Percentiles rank a stretch among this genome's conserved stretches.
Evolutionary conservation across 495 filamentous ascomycete species (phyloP).

Genomic region (Clohesyomyces aquaticus): DNA sequence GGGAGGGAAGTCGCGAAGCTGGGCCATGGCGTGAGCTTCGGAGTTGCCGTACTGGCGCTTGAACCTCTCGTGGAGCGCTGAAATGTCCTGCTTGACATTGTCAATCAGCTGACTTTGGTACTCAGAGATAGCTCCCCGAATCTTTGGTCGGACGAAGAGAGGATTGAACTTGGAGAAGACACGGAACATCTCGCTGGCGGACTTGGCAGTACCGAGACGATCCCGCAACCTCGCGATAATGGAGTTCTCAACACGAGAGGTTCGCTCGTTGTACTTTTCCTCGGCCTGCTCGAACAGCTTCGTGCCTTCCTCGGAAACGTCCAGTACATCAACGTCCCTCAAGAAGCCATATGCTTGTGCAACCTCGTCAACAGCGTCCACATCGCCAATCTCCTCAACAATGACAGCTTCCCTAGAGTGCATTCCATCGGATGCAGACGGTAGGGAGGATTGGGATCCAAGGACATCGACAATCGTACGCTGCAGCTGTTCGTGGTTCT

Average conservation of each 20-base stretch:
- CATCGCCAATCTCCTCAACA: conserved; percentile 92
- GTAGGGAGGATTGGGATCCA: conserved; percentile 60
- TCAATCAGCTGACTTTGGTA: conserved; percentile 97
- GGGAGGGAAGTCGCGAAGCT: conserved; percentile 90
- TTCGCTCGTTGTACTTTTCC: conserved; percentile 93
- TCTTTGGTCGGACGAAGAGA: conserved; percentile 95
- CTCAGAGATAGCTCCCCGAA: conserved; percentile 93
- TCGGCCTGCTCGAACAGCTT: conserved; percentile 89
- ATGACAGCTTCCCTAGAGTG: conserved; percentile 59
- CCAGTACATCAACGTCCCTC: conserved; percentile 91
- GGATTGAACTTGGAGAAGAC: conserved; percentile 99
- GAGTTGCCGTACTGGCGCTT: conserved; percentile 98
- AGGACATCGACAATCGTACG: conserved; percentile 93
- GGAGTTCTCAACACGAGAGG: conserved; percentile 94
- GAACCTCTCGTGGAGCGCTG: conserved; percentile 90
- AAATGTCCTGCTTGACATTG: conserved; percentile 94
- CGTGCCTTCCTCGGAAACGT: conserved; percentile 86
- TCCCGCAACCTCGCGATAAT: conserved; percentile 95
- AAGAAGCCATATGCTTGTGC: conserved; percentile 89
- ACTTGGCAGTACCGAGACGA: conserved; percentile 90
- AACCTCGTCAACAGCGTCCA: conserved; percentile 97
- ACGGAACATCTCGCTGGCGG: conserved; percentile 98
- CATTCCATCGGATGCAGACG: conserved; percentile 53
- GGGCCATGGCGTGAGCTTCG: conserved; percentile 96
- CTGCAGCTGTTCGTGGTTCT: conserved; percentile 96